Conservation (phyloP, 129 eudicot genomes). For the sunflower (Helianthus annuus) region HanXRQr2.0-SUNRISE NC_035445.2:67960113-67960612, state of each 20-base stretch:
- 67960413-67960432: too few relatives aligned
- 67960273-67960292: not conserved
- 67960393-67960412: too few relatives aligned
- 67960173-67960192: conserved; percentile 10
- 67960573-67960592: not conserved
- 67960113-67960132: conserved; percentile 58
- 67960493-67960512: not conserved
- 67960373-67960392: not conserved
- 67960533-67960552: not conserved
- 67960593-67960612: not conserved
- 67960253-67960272: conserved; percentile 2
- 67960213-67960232: conserved; percentile 27
- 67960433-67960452: too few relatives aligned
- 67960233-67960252: not conserved
- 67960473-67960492: too few relatives aligned
- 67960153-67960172: conserved; percentile 34
- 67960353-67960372: conserved; percentile 78
- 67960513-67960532: conserved; percentile 1
- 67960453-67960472: too few relatives aligned
- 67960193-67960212: conserved; percentile 7
- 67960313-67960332: conserved; percentile 28
- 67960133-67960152: conserved; percentile 51
- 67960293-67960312: conserved; percentile 16
- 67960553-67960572: too few relatives aligned
- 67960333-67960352: conserved; percentile 63